Base-by-base conservation (phyloP, 179 eudicot genomes). In the Heliamphora pulchella region DNA sequence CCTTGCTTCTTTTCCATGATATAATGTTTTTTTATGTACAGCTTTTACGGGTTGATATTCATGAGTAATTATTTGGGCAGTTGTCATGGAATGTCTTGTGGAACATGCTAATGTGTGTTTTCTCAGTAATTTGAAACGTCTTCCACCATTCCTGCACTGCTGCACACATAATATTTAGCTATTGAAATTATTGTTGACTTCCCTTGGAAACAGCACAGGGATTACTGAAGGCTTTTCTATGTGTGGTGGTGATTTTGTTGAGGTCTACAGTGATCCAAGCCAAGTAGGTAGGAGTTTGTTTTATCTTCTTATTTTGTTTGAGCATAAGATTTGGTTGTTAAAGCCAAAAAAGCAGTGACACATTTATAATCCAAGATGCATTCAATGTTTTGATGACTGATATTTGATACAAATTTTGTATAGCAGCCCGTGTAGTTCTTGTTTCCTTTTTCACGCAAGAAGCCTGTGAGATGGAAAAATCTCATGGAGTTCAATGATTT, bases 191-290 rank as follows among this genome's bases (percentile, higher is more conserved):
- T 57, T 62, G 8, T 53, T 78, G 41, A 20, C 70, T 78, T 82
- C 39, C 75, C 55, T 80, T 84, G 78, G 77, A 80, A 86, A 85
- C 97, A 94, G 99, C 84, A 96, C 97, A 92, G 99, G 98, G 87
- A 94, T 94, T 71, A 96, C 98, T 17, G 96, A 96, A 85, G 99
- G 99, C 81, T 96, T 96, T 86, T 96, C 99, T 76, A 96, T 96
- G 99, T 96, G 99, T 83, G 99, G 98, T 69, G 99, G 99, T 74
- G 99, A 96, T 83, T 96, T 96, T 82, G 93, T 94, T 74, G 99
- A 96, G 88, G 98, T 96, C 75, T 96, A 96, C 80, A 90, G 82
- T 71, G 99, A 96, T 87, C 94, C 97, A 75, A 83, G 83, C 81
- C 97, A 96, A 90, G 90, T 84, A 85, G 99, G 99, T 96, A 85